Evolutionary conservation across 768 basidiomycete genomes (phyloP), one percentile per base, ranked within the genome.

Genomic region (Suillus discolor): DNA sequence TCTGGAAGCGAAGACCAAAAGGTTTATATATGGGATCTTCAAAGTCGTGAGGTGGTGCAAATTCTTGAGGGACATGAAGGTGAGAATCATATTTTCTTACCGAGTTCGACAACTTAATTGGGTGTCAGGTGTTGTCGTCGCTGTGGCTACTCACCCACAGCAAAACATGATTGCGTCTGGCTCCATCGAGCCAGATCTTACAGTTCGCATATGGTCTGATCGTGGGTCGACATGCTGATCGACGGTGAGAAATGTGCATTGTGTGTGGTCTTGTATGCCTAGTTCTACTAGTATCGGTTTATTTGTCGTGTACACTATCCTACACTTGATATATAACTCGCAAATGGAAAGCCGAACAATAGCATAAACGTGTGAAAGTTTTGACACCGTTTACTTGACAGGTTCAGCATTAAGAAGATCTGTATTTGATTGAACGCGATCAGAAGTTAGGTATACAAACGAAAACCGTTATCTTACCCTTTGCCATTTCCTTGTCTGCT

Each of bases 1-100:
- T 87, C 92, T 0, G 97, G 97, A 0, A 92, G 89, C 71, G 97
- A 98, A 76, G 96, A 97, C 76, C 83, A 91, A 73, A 96, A 92
- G 73, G 85, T 91, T 28, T 92, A 94, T 66, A 84, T 97, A 11
- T 97, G 95, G 93, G 95, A 98, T 74, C 73, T 98, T 38, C 93
- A 96, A 73, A 91, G 88, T 8, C 83, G 93, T n/a, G 87, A 93
- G 72, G 83, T 96, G 57, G 90, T 94, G 31, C 94, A 96, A 73
- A 81, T 88, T 6, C 81, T 92, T 60, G 87, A 92, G 69, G 90
- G 89, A 6, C 94, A 96, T 76, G 82, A 81, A 41, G 92, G 90
- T 89, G 62, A 57, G 81, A 67, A 49, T n/a, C 23, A 8, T 9
- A 3, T 25, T 67, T 51, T 49, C 25, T 39, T 31, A 59, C 34